Percentiles rank a stretch among this genome's conserved stretches.
Evolutionary conservation across 2,329 filamentous ascomycete species (phyloP).

Genomic region (Colletotrichum sidae): DNA sequence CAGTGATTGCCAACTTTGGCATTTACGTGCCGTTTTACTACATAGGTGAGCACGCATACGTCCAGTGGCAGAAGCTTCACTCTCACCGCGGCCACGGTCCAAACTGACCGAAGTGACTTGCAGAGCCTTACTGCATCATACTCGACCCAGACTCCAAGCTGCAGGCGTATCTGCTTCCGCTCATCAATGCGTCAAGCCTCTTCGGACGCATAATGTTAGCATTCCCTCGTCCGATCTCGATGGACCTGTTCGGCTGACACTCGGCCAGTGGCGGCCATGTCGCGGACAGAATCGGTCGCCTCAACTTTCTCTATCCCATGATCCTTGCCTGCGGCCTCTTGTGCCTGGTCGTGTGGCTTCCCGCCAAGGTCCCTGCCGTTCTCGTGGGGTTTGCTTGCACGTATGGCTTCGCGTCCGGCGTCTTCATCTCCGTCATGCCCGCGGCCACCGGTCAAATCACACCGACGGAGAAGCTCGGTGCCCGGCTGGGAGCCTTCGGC

Average conservation of each 20-base stretch:
- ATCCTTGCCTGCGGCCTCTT: slow-evolving; percentile 28
- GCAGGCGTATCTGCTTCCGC: slow-evolving; percentile 54
- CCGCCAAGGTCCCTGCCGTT: slow-evolving; percentile 12
- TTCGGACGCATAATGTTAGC: slow-evolving; percentile 53
- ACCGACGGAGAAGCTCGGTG: slow-evolving; percentile 8
- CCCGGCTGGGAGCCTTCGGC: slow-evolving; percentile 9
- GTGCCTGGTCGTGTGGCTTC: slow-evolving; percentile 29
- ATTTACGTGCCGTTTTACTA: slow-evolving; percentile 52
- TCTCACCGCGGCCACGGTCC: too few relatives aligned
- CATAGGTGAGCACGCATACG: slow-evolving; percentile 40
- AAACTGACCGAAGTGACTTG: background rate
- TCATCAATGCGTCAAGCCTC: slow-evolving; percentile 59
- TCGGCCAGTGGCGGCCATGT: slow-evolving; percentile 14
- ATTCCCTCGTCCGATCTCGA: too few relatives aligned
- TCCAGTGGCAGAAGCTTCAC: too few relatives aligned
- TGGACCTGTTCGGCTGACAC: background rate
- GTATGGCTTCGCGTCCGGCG: slow-evolving; percentile 25
- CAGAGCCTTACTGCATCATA: slow-evolving; percentile 52
- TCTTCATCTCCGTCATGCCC: slow-evolving; percentile 16
- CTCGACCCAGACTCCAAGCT: slow-evolving; percentile 44
- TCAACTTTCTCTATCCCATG: slow-evolving; percentile 35
- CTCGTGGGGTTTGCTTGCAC: slow-evolving; percentile 26
- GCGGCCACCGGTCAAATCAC: slow-evolving; percentile 10
- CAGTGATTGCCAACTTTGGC: slow-evolving; percentile 39
- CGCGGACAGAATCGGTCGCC: slow-evolving; percentile 31